Conservation (phyloP, 1,284 basidiomycete species). For the Veloporphyrellus conicus region DNA sequence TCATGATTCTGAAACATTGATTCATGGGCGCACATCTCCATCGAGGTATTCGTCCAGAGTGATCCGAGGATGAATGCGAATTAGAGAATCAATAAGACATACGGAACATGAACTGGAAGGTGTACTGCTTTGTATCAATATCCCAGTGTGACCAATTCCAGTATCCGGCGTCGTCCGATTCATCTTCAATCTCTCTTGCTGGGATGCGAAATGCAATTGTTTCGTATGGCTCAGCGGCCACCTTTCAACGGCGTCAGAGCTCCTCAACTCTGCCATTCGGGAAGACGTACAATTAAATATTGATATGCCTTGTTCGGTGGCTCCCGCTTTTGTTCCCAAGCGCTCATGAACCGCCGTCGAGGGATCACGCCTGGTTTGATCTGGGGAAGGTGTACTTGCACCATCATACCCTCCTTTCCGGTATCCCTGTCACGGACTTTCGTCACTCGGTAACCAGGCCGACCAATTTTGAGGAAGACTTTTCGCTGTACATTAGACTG, state of each 20-base stretch:
- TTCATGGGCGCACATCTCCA: background rate
- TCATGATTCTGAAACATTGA: conserved; percentile 4
- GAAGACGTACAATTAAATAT: conserved; percentile 86
- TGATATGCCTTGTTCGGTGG: conserved; percentile 94
- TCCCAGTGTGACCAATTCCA: conserved; percentile 99
- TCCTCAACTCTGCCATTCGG: background rate
- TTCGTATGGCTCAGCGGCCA: conserved; percentile 98
- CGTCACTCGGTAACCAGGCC: conserved; percentile 90
- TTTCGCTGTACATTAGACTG: conserved; percentile 79
- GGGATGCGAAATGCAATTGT: conserved; percentile 98
- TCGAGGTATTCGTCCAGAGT: conserved; percentile 8
- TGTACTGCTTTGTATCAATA: conserved; percentile 92
- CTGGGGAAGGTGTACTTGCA: conserved; percentile 94
- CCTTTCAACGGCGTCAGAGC: conserved; percentile 45
- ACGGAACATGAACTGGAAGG: conserved; percentile 92
- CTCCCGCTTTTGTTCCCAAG: conserved; percentile 97
- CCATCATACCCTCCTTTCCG: conserved; percentile 89
- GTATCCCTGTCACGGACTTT: conserved; percentile 79
- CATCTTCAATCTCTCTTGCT: conserved; percentile 93
- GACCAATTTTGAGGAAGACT: conserved; percentile 95
- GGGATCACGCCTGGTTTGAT: conserved; percentile 86
- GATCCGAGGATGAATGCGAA: conserved; percentile 10
- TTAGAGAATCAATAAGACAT: conserved; percentile 37
- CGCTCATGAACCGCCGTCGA: conserved; percentile 92
- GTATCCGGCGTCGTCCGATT: conserved; percentile 82